Evolutionary conservation across 768 basidiomycete species (phyloP), one percentile per base, ranked within the genome.

Genomic region (Mycena galericulata): DNA sequence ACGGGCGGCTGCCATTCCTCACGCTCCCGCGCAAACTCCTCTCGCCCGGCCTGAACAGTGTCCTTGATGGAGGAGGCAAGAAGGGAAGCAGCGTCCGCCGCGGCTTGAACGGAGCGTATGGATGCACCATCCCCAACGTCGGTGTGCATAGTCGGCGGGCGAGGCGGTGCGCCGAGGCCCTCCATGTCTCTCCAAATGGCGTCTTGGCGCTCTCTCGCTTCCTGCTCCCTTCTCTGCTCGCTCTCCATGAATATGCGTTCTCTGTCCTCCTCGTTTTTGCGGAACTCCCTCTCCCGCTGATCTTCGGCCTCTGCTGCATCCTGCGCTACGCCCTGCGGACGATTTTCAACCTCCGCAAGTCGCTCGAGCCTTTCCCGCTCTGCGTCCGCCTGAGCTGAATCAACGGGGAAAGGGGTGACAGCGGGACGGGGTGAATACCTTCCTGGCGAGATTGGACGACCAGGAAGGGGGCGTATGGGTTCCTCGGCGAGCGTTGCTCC

Each of bases 251-350:
- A 93, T 2, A 89, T 76, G 10, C 80, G 85, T 22, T 92, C 84
- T 9, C 92, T 82, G 56, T 87, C 88, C 14, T 90, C 88, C 76
- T 95, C 93, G 65, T 87, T 86, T 1, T 80, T 79, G 20, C 86
- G 84, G 79, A 92, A 94, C 32, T 89, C 87, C 10, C 76, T 77
- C 63, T 94, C 92, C 12, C 93, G 87, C 50, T 81, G 81, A 27
- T 87, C 84, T 73, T 95, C 93, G 1, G 86, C 87, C 56, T 88
- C 87, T 38, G 86, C 84, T 0, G 88, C 86, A 2, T 83, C 83
- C 8, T 82, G 80, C 11, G 83, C 81, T 7, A 86, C 80, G 32
- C 86, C 80, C 4, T 83, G 80, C 15, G 93, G 74, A 24, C 84
- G 83, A 22, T 80, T 77, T 56, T 89, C 87, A 22, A 87, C 82